Evolutionary conservation across 257 asterid genomes (phyloP).

Genomic region (Petunia secreta): DNA sequence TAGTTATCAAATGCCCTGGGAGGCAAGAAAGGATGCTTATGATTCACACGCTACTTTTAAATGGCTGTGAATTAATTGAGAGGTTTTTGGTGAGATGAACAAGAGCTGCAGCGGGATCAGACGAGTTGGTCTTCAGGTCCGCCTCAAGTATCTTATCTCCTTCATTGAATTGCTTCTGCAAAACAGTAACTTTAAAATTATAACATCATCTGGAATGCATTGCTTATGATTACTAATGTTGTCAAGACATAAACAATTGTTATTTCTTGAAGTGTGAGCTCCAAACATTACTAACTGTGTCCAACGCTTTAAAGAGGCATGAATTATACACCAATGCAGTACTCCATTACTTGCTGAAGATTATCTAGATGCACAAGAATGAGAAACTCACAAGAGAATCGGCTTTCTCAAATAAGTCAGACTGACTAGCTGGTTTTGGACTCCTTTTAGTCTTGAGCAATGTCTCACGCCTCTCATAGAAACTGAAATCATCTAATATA

Average conservation of each 20-base stretch:
- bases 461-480: conserved; percentile 76
- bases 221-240: background rate
- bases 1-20: conserved; percentile 27
- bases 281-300: background rate
- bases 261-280: background rate
- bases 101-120: conserved; percentile 44
- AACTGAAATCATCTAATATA: conserved; percentile 66
- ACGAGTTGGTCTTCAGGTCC: conserved; percentile 31
- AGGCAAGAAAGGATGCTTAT: conserved; percentile 13
- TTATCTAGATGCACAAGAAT: background rate
- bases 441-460: conserved; percentile 50
- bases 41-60: conserved; percentile 43
- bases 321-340: background rate
- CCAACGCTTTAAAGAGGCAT: background rate
- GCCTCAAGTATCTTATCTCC: conserved; percentile 41
- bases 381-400: conserved; percentile 42
- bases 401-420: conserved; percentile 30
- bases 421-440: conserved; percentile 34
- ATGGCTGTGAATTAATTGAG: conserved; percentile 48
- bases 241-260: background rate
- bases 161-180: conserved; percentile 47
- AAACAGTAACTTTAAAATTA: background rate
- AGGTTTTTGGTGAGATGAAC: conserved; percentile 54
- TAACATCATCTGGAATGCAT: background rate
- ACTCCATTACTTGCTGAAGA: background rate